Evolutionary conservation across 495 filamentous ascomycete species (phyloP), one percentile per base, ranked within the genome.

Genomic region (Apiosordaria backusii): DNA sequence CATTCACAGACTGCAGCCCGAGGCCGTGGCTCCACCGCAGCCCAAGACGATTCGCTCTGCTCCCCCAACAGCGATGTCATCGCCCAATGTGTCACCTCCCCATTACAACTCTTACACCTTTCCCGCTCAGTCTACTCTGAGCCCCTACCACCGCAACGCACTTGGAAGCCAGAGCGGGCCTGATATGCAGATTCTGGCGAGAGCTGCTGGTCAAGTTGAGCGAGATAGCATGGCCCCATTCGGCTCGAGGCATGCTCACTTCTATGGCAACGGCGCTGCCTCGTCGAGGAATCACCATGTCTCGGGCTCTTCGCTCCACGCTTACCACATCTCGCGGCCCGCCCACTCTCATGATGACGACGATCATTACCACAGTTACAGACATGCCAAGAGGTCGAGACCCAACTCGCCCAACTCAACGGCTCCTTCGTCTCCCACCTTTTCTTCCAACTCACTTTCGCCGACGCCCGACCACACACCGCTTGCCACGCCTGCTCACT

Each of bases 391-490:
- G 82, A 87, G 90, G 57, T 97, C 93, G 63, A 83, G 95, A 64
- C 95, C 95, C 50, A 92, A 91, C 75, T 97, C 96, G 4, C 96
- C 95, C 18, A 89, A 92, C 76, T 97, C 92, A 52, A 98, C 95
- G 3, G 94, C 93, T 22, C 95, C 95, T 26, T 96, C 94, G 26
- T 98, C 95, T 1, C 95, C 95, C n/a, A 97, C 92, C 35, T 98
- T 97, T 80, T 97, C 95, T 5, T 91, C 97, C 78, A 94, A 96
- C 80, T 97, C 93, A 9, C 86, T 92, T 24, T 98, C 96, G 1
- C 96, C 95, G 1, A 99, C 95, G 2, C 96, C 95, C 2, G 95
- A 97, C 73, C 93, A 97, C 82, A 98, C 96, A 16, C 95, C 95
- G 6, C 85, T 98, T 54, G 95, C 93, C 29, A 99, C 95, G 1